A percentile compares a stretch with the other conserved stretches of the same genome.
These are phyloP conservation scores for Colletotrichum cuscutae DNA, from an alignment of 2,329 filamentous ascomycete species.

Conservation along the genomic window DNA sequence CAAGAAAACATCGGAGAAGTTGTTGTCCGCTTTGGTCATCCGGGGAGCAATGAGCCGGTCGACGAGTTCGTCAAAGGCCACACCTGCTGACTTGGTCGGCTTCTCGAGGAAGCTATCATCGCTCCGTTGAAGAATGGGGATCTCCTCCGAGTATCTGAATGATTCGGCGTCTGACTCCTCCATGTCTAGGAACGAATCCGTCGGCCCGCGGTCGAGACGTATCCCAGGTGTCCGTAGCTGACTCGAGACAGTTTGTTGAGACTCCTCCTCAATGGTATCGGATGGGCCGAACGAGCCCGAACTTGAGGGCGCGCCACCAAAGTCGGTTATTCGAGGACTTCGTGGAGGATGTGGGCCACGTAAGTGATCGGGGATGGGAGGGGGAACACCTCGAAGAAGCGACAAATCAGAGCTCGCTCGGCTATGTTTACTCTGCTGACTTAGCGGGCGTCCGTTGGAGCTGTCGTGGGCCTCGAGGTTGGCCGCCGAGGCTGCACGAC, in stretches of 20 bases:
- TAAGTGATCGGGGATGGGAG: conserved; percentile 55
- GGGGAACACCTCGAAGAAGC: conserved; percentile 63
- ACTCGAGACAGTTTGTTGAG: conserved; percentile 57
- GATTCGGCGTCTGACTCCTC: conserved; percentile 78
- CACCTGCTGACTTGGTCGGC: conserved; percentile 61
- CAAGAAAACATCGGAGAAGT: conserved; percentile 89
- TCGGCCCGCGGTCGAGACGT: conserved; percentile 58
- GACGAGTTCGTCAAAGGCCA: conserved; percentile 78
- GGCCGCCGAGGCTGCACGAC: conserved; percentile 69
- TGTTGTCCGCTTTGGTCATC: conserved; percentile 86
- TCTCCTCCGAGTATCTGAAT: conserved; percentile 73
- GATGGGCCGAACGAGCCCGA: conserved; percentile 46
- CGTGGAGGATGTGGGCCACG: conserved; percentile 41
- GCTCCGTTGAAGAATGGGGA: conserved; percentile 72
- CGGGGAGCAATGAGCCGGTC: conserved; percentile 86
- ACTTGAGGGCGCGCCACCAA: conserved; percentile 43
- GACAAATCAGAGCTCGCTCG: conserved; percentile 79
- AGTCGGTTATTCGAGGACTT: conserved; percentile 59
- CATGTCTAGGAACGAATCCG: conserved; percentile 71
- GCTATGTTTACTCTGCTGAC: conserved; percentile 73
- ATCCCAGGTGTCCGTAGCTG: conserved; percentile 64
- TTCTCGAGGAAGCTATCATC: conserved; percentile 71
- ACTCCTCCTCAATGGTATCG: conserved; percentile 48
- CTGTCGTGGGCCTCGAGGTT: conserved; percentile 68
- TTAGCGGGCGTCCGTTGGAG: conserved; percentile 62